Base-by-base conservation (phyloP, 1,284 basidiomycete species). In the Nidula niveotomentosa region DNA sequence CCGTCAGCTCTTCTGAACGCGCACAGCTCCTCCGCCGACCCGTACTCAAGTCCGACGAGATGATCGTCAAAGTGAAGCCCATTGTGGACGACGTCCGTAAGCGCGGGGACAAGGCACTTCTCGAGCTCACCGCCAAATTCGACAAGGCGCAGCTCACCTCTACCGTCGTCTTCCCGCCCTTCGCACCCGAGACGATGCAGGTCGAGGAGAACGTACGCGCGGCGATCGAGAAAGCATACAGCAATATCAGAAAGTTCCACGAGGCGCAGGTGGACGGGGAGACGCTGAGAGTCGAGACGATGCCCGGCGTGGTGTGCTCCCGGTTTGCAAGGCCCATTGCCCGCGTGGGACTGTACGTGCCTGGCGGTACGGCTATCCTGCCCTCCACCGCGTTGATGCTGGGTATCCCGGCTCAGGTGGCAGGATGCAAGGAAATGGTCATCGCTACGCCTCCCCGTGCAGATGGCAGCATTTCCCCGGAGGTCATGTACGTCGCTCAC, bases 361-460 rank as follows among this genome's bases (percentile, higher is more conserved):
- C 97, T 1, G 97, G 97, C 33, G 97, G 97, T 36, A 98, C 96
- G 1, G 97, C 97, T 1, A 86, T 99, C 48, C 79, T 99, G 23
- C 97, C 97, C 9, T 96, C 94, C 3, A 99, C 97, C 2, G 97
- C 97, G 6, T 82, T 99, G 61, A 98, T 98, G 96, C 86, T 99
- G 33, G 96, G 96, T 60, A 90, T 98, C 15, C 97, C 97, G 3
- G 97, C 97, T 1, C 96, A 98, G 71, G 97, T 99, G 8, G 97
- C 97, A 0, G 92, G 93, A 2, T 99, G 97, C 76, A 86, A 86
- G 55, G 88, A 94, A 62, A 90, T 98, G 58, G 91, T 98, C 36
- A 80, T 99, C 54, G 96, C 97, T 3, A 98, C 97, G 1, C 97
- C 97, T 8, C 96, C 97, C 0, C 83, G 96, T 36, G 76, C 86